Evolutionary conservation across 2,329 filamentous ascomycete species (phyloP).

Genomic region (Rosellinia necatrix): DNA sequence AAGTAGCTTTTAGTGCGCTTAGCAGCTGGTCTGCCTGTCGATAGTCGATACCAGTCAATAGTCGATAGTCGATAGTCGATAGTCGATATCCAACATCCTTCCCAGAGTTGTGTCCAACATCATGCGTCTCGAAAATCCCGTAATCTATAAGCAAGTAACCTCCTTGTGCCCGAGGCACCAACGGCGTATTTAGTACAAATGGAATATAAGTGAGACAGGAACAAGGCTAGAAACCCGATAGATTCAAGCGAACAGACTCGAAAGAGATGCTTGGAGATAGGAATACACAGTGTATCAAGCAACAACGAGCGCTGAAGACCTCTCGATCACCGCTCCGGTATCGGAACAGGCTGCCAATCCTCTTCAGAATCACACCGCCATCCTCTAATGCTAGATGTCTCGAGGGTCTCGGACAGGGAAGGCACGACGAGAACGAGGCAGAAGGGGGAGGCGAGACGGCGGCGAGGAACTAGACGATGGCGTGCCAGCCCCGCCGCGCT

Average conservation of each 20-base stretch:
- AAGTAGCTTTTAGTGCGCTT: too few relatives aligned
- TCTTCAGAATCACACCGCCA: background rate
- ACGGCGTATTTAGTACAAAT: slow-evolving; percentile 20
- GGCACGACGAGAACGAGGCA: slow-evolving; percentile 10
- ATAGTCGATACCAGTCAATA: too few relatives aligned
- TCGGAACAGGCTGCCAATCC: background rate
- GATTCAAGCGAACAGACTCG: slow-evolving; percentile 13
- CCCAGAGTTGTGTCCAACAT: too few relatives aligned
- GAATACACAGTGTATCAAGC: slow-evolving; percentile 22
- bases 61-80: too few relatives aligned
- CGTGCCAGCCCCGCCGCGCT: slow-evolving; percentile 8
- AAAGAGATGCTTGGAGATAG: slow-evolving; percentile 23
- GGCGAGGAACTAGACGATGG: slow-evolving; percentile 23
- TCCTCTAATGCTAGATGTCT: slow-evolving; percentile 15
- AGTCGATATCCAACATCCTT: too few relatives aligned
- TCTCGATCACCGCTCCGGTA: background rate
- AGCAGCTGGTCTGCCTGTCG: too few relatives aligned
- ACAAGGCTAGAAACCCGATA: slow-evolving; percentile 17
- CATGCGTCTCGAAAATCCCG: too few relatives aligned
- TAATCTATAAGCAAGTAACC: too few relatives aligned
- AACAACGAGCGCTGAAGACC: background rate
- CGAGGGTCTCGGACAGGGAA: slow-evolving; percentile 11
- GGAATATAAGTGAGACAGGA: slow-evolving; percentile 21
- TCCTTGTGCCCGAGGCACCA: slow-evolving; percentile 8
- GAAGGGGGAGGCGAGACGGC: background rate